phyloP scores from a whole-genome alignment of 1,139 yeast species.

The Geotrichum australiense region DNA sequence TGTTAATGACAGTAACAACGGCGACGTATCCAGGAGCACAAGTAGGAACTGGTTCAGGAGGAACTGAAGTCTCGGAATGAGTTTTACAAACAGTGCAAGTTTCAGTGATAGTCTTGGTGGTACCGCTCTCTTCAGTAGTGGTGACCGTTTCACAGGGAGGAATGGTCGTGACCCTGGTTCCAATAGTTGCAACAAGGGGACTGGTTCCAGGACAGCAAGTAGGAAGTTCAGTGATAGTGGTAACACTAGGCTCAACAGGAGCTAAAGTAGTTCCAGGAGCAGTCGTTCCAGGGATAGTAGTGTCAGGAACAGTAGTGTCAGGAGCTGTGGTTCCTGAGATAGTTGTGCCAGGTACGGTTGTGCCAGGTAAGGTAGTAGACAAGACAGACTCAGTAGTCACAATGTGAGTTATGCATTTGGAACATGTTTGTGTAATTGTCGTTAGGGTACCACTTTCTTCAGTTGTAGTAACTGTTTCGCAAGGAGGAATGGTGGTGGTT shows the following conservation, averaged over 20 bases:
- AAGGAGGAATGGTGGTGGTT: slow-evolving; percentile 1
- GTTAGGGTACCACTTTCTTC: neutral
- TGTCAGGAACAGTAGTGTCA: slow-evolving; percentile 5
- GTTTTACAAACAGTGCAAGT: slow-evolving; percentile 1
- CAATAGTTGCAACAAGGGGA: slow-evolving; percentile 1
- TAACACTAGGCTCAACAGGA: neutral
- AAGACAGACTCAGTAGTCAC: neutral
- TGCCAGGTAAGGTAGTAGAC: slow-evolving; percentile 2
- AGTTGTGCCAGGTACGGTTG: neutral
- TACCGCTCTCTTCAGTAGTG: slow-evolving; percentile 1
- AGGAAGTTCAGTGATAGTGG: neutral
- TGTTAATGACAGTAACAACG: slow-evolving; percentile 1
- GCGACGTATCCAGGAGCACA: slow-evolving; percentile 1
- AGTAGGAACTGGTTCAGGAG: neutral
- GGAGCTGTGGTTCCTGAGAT: slow-evolving; percentile 10
- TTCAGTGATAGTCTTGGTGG: neutral
- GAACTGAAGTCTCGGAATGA: neutral
- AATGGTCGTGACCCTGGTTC: neutral
- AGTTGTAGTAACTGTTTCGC: slow-evolving; percentile 5
- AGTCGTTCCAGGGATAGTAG: slow-evolving; percentile 7
- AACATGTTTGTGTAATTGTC: neutral
- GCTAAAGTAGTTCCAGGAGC: slow-evolving; percentile 12
- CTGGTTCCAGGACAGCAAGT: slow-evolving; percentile 6
- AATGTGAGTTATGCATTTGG: neutral
- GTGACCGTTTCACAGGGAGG: too few relatives aligned